These are phyloP conservation scores for Solanum hybrid DNA, from an alignment of 305 asterid species.

Conservation along the genomic window DNA sequence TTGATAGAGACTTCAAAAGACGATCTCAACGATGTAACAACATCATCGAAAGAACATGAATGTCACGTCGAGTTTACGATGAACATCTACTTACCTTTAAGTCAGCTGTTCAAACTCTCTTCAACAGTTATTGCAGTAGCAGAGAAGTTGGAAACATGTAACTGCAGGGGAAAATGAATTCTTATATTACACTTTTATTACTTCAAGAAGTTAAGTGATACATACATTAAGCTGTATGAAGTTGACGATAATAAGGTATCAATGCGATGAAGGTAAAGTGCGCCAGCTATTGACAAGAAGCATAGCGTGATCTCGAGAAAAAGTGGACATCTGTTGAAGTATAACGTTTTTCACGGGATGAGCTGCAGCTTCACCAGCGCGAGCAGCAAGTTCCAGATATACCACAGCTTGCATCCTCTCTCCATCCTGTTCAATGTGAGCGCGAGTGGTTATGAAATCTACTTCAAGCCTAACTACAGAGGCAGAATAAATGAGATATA, in stretches of 20 bases:
- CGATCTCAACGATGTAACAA: not conserved
- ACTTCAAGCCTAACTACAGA: not conserved
- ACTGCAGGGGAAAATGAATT: not conserved
- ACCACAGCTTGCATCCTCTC: conserved; percentile 69
- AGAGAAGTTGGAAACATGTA: not conserved
- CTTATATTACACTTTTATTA: not conserved
- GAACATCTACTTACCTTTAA: not conserved
- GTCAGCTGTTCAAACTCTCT: not conserved
- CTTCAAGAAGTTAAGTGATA: not conserved
- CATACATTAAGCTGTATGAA: not conserved
- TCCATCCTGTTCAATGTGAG: conserved; percentile 49
- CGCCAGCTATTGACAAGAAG: conserved; percentile 50
- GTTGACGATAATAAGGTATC: not conserved
- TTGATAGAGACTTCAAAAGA: not conserved
- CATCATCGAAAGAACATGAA: not conserved
- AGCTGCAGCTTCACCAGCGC: conserved; percentile 65
- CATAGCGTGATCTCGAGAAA: conserved; percentile 42
- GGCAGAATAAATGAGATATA: not conserved
- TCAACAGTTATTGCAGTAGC: not conserved
- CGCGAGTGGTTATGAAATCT: not conserved
- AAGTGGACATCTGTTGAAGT: conserved; percentile 37
- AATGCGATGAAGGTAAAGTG: conserved; percentile 34
- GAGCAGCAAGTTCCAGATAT: conserved; percentile 71
- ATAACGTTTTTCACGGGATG: conserved; percentile 35
- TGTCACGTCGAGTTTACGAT: not conserved